Base-by-base conservation (phyloP, 768 basidiomycete genomes). In the Glaciozyma antarctica region DNA sequence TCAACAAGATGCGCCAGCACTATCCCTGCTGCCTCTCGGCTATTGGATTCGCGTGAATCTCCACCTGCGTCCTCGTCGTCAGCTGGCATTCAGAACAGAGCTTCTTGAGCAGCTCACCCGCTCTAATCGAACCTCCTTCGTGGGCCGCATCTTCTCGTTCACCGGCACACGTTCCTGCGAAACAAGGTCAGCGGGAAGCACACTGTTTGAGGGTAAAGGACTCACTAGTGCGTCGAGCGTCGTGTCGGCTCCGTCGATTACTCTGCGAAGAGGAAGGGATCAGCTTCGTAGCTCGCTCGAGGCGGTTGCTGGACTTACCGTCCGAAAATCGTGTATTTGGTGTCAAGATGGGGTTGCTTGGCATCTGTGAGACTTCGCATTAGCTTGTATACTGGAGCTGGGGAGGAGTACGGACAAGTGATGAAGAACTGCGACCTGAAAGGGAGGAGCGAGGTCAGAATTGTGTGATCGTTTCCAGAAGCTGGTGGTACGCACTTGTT, bases 181-280 rank as follows among this genome's bases (percentile, higher is more conserved):
- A 16, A 43, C 54, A 30, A 15, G 0, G 16, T 48, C 47, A 48
- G 47, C 8, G 7, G 6, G 8, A 21, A 48, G 16, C 8, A 16
- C 6, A 7, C 21, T 13, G 21, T 21, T 28, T 10, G 22, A 15
- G 19, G 10, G 10, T 24, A 3, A 17, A 28, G 21, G 56, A 28
- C 86, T 84, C 76, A 98, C 95, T 83, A 97, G 90, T n/a, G 82
- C 81, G 72, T 98, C 95, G 53, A 99, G 78, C 7, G 93, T 89
- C 5, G 89, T 85, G 75, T 99, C 93, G n/a, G 82, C 83, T 24
- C 95, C 95, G 74, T 99, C 95, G 71, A 99, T 98, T n/a, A 99
- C 92, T 54, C 79, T 80, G 60, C 7, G 21, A 16, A 10, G 34
- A 53, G n/a, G 34, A 13, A 48, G 48, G 24, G 57, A n/a, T 47